Conservation (phyloP, 495 filamentous ascomycete species). For the Xylaria curta region DNA sequence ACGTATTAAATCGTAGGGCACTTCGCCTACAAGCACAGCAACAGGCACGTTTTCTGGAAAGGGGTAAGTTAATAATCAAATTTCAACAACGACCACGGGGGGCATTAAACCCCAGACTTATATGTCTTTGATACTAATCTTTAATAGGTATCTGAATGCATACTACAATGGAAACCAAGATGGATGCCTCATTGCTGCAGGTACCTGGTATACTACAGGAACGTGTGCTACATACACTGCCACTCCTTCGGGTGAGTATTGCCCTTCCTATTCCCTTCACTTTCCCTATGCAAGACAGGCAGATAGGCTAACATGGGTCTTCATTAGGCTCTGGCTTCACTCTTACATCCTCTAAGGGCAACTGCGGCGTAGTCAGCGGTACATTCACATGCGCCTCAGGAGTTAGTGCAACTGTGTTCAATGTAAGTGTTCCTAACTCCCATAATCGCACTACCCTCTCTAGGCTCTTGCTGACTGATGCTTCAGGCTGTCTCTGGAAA, state of each 20-base stretch:
- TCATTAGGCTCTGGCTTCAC: conserved; percentile 57
- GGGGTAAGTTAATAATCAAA: conserved; percentile 39
- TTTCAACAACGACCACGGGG: not conserved
- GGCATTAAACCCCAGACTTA: not conserved
- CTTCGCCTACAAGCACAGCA: conserved; percentile 20
- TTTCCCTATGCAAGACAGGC: not conserved
- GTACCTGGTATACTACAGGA: conserved; percentile 70
- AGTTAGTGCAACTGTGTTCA: conserved; percentile 54
- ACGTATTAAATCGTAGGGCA: conserved; percentile 6
- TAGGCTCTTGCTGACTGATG: not conserved
- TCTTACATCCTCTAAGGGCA: conserved; percentile 60
- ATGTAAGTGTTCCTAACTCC: conserved; percentile 41
- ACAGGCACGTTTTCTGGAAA: conserved; percentile 26
- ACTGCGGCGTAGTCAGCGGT: conserved; percentile 55
- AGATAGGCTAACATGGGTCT: not conserved
- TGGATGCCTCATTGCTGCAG: conserved; percentile 71
- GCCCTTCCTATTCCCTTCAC: not conserved
- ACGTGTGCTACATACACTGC: conserved; percentile 71
- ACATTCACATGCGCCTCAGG: conserved; percentile 56
- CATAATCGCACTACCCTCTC: not conserved
- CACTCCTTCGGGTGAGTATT: conserved; percentile 39
- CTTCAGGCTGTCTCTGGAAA: conserved; percentile 42
- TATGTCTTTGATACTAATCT: conserved; percentile 10
- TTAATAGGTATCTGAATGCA: conserved; percentile 63
- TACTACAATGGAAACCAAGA: conserved; percentile 53